Base-by-base conservation (phyloP, 2,329 filamentous ascomycete genomes). In the Diaporthe humulicola region DNA sequence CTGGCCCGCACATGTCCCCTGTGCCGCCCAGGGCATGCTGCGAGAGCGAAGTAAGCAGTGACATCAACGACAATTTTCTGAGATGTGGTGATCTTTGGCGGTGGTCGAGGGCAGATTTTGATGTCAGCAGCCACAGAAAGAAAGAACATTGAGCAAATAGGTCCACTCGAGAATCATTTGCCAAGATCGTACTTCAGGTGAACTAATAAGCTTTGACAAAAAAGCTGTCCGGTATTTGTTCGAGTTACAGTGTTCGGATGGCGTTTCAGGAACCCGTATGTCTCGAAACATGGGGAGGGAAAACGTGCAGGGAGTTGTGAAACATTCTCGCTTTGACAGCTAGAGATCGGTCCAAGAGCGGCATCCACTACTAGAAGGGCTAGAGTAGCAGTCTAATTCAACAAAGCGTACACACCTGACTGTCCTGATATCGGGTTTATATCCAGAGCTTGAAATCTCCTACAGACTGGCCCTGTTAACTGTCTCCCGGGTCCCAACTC, bases 241-340 rank as follows among this genome's bases (percentile, higher is more conserved):
- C 25, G 22, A 30, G 58, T 61, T 61, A 61, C n/a, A 61, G 38
- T n/a, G 36, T 42, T 61, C 38, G 38, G 58, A 61, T 61, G 58
- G 19, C n/a, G 58, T 61, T 61, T 61, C 36, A 61, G 25, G 38
- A 19, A 28, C 57, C 38, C 38, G 36, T 25, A 19, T 42, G 58
- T 28, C 25, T 28, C 25, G 38, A 45, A 61, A 61, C 58, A 19
- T 33, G 40, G 25, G 40, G 60, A 8, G n/a, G 30, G 48, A 28
- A 17, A 12, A 36, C 17, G 19, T 22, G 30, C 30, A 36, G 54
- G 54, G 30, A 54, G 28, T 30, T 15, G 36, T 57, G 54, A 57
- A 36, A 57, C 28, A 57, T 36, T n/a, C 28, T 22, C 30, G 28
- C 30, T 57, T 28, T 52, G 54, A 57, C 54, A 57, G 17, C 54